Base-by-base conservation (phyloP, 352 stramenopile species). In the Globisporangium nodosum region DNA sequence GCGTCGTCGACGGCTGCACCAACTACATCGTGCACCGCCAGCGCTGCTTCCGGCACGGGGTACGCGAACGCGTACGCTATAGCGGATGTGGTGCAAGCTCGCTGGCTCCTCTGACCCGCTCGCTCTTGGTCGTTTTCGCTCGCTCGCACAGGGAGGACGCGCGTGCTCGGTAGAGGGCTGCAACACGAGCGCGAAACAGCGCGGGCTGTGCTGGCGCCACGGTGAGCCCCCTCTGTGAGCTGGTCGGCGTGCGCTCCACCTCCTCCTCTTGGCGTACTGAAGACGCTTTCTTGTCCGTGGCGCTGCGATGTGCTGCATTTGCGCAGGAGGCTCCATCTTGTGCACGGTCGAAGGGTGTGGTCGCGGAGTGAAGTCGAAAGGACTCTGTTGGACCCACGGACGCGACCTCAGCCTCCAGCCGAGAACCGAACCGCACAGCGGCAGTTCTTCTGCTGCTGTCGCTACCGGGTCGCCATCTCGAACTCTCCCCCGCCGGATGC, bases 21-120 rank as follows among this genome's bases (percentile, higher is more conserved):
- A 78, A 78, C 55, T 82, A 82, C 61, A 82, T 73, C 40, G 69
- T 80, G 39, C 66, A 79, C 55, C 65, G 67, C 31, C 70, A 72
- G 2, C 68, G 76, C 3, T 82, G 73, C 49, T 82, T 75, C 33
- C 70, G 70, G 48, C 73, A 82, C 30, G 66, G 66, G 49, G 62
- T 68, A 13, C 43, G 42, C 31, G 35, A 11, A 8, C 11, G 35
- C 11, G 2, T 11, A 5, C 31, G 31, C 8, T 37, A 37, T 37
- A 37, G 31, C 8, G 31, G 31, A 8, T 37, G 8, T 9, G 31
- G 5, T 37, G 2, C 31, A 8, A 37, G 31, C 8, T 37, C 31
- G 31, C 5, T 5, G 31, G 8, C 31, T 37, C 31, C 5, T 9
- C 31, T 8, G 8, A 37, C 31, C 31, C 8, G 5, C 35, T 40